Evolutionary conservation across 1,284 basidiomycete genomes (phyloP), one percentile per base, ranked within the genome.

Genomic region (Neolentinus lepideus): DNA sequence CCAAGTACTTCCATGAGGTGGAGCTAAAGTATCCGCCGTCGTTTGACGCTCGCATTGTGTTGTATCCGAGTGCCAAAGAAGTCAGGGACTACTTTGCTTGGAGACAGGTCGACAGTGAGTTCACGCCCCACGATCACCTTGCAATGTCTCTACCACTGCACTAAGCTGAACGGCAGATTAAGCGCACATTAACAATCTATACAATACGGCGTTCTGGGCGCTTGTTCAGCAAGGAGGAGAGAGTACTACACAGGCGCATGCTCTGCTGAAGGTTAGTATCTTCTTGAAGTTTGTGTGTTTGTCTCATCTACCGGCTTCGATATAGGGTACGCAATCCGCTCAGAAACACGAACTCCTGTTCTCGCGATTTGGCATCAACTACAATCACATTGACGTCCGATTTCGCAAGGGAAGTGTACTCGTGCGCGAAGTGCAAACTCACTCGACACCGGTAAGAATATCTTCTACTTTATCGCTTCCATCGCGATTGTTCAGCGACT

Each of bases 161-260:
- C 19, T 2, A 10, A 24, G 38, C 60, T 59, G 27, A 57, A 36
- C 56, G 45, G 53, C 58, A 61, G 58, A 33, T 58, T 58, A 64
- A 97, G 94, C 97, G 0, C 97, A 99, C 68, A 92, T 99, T 69
- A 99, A 99, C 70, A 99, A 98, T 67, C 75, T 99, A 22, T 96
- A 99, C 75, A 99, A 99, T 65, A 98, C 97, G 0, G 77, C 78
- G 0, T 99, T 98, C 68, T 99, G 96, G 97, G 90, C 94, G 0
- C 78, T 99, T 9, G 85, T 98, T 0, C 84, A 90, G 45, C 77
- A 88, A 62, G 90, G 85, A 8, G 88, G 85, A 0, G 74, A 88
- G 66, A 87, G 84, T 0, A 85, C 89, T 1, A 78, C 83, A 2
- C 82, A 97, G 61, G 95, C 95, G 0, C 92, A 98, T 66, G 82